phyloP scores from a whole-genome alignment of 2,329 filamentous ascomycete species.

The Alternaria viburni region DNA sequence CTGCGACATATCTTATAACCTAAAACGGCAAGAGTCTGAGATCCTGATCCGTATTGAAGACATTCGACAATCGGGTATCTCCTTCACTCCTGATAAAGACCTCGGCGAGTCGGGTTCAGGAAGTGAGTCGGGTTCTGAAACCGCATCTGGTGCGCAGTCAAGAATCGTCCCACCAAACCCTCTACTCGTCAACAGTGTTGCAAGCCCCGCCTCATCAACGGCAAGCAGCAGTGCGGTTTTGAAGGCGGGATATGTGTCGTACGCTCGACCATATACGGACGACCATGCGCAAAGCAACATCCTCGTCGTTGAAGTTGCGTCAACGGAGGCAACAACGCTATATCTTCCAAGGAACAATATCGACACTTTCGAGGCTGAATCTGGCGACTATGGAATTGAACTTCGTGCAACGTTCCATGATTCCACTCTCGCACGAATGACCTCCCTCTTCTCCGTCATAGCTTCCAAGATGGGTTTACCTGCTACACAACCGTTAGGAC shows the following conservation, averaged over 20 bases:
- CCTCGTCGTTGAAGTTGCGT: conserved; percentile 75
- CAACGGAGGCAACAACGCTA: conserved; percentile 51
- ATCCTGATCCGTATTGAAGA: conserved; percentile 83
- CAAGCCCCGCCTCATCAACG: conserved; percentile 28
- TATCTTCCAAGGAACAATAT: conserved; percentile 22
- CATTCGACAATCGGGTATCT: conserved; percentile 84
- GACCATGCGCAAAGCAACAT: conserved; percentile 66
- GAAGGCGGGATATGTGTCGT: conserved; percentile 68
- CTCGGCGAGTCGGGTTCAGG: conserved; percentile 23
- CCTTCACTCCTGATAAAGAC: conserved; percentile 62
- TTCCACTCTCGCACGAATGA: conserved; percentile 71
- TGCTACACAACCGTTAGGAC: conserved; percentile 63
- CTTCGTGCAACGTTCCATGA: conserved; percentile 75
- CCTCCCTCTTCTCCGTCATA: conserved; percentile 79
- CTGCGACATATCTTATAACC: conserved; percentile 77
- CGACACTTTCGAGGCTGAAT: no score
- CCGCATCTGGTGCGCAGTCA: conserved; percentile 23
- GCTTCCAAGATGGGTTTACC: conserved; percentile 78
- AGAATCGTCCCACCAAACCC: conserved; percentile 32
- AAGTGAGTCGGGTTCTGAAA: conserved; percentile 25
- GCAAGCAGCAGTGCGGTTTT: conserved; percentile 16
- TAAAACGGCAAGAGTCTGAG: conserved; percentile 70
- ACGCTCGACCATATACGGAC: conserved; percentile 86
- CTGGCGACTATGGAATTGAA: conserved; percentile 10
- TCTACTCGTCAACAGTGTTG: conserved; percentile 30